These are phyloP conservation scores for Aspergillus baeticus DNA, from an alignment of 495 filamentous ascomycete genomes.

Conservation along the genomic window DNA sequence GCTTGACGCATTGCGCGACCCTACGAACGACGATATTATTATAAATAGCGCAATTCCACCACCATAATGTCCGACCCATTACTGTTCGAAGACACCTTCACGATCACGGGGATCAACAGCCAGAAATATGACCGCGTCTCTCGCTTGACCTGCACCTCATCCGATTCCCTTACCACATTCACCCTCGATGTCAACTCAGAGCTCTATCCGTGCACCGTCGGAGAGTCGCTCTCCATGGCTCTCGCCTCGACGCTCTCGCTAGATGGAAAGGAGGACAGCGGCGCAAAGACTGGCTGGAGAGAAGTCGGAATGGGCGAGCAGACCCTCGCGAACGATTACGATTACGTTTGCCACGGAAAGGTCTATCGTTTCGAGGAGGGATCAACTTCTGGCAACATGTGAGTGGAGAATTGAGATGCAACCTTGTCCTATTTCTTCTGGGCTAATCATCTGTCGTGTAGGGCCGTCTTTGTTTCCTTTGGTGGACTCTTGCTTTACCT, in stretches of 20 bases:
- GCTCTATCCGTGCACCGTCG: constrained; percentile 72
- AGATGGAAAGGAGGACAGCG: constrained; percentile 71
- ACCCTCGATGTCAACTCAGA: constrained; percentile 92
- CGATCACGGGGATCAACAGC: constrained; percentile 69
- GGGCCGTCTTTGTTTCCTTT: constrained; percentile 90
- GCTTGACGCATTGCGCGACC: not conserved
- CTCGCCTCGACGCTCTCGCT: constrained; percentile 81
- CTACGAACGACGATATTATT: not conserved
- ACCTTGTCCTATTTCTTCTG: not conserved
- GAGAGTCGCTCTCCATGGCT: constrained; percentile 73
- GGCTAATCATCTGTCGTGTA: constrained; percentile 33
- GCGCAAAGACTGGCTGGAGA: constrained; percentile 71
- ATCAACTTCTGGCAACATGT: constrained; percentile 78
- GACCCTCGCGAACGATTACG: constrained; percentile 85
- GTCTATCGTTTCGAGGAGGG: constrained; percentile 96
- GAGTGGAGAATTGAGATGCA: constrained; percentile 33
- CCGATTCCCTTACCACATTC: constrained; percentile 69
- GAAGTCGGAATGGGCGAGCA: constrained; percentile 70
- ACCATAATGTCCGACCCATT: constrained; percentile 70
- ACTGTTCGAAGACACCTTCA: constrained; percentile 92
- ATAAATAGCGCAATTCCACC: not conserved
- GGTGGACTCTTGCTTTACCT: constrained; percentile 87
- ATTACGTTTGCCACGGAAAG: constrained; percentile 98
- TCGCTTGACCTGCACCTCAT: constrained; percentile 70
- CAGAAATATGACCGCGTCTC: constrained; percentile 94